Conservation (phyloP, 176 grass and related monocot species). For the Aegilops tauschii region DNA sequence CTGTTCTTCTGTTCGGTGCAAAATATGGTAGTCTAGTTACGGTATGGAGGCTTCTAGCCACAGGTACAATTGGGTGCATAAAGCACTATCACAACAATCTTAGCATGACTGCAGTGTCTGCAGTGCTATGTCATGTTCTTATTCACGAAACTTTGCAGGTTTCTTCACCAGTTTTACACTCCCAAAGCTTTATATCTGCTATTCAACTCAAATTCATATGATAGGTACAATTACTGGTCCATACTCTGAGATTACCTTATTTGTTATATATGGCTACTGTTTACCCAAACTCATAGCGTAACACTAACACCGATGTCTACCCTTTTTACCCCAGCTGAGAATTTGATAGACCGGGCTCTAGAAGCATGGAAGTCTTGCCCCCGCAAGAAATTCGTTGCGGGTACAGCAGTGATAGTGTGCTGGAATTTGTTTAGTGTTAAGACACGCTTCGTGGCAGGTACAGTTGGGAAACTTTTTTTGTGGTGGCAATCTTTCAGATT, state of each 20-base stretch:
- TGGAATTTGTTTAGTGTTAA: conserved; percentile 90
- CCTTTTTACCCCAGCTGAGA: conserved; percentile 45
- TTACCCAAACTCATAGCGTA: neutral
- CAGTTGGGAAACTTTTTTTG: neutral
- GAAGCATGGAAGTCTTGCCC: conserved; percentile 83
- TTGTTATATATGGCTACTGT: neutral
- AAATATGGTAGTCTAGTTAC: conserved; percentile 65
- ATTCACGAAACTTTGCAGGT: conserved; percentile 48
- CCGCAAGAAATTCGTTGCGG: conserved; percentile 79
- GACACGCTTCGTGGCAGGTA: conserved; percentile 77
- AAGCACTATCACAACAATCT: neutral
- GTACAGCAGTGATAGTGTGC: conserved; percentile 59
- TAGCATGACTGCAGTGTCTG: neutral
- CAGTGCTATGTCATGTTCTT: neutral
- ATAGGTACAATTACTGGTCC: conserved; percentile 41
- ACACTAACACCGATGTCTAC: neutral
- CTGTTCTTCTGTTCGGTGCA: conserved; percentile 69
- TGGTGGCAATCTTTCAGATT: neutral
- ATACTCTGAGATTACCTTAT: neutral
- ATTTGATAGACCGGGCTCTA: conserved; percentile 24
- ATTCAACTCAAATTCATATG: conserved; percentile 70
- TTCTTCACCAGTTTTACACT: conserved; percentile 88
- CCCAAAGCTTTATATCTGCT: conserved; percentile 69
- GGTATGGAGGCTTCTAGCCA: conserved; percentile 51
- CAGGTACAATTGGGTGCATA: conserved; percentile 41